phyloP scores from a whole-genome alignment of 345 rosid genomes.

The Camelina sativa region DNA sequence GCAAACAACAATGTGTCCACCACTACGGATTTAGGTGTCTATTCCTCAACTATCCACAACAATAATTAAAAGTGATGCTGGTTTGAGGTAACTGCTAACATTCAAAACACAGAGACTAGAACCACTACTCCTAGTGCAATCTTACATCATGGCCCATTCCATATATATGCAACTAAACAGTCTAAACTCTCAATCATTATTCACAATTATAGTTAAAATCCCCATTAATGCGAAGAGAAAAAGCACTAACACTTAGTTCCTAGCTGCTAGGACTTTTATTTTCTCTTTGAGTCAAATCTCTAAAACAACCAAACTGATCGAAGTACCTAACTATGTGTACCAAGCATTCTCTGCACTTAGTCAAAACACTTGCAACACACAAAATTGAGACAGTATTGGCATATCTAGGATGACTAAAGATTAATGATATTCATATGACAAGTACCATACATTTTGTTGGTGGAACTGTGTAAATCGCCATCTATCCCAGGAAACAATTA shows the following conservation, averaged over 20 bases:
- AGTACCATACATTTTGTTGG: conserved; percentile 22
- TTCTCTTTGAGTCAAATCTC: neutral
- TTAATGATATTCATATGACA: conserved; percentile 9
- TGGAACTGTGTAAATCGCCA: neutral
- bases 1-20: conserved; percentile 11
- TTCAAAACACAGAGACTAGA: neutral
- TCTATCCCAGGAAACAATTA: conserved; percentile 1
- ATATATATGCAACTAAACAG: too few relatives aligned
- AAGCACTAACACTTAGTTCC: neutral
- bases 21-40: neutral
- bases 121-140: neutral
- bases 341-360: neutral
- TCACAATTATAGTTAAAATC: neutral
- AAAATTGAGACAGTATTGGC: neutral
- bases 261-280: neutral
- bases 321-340: neutral
- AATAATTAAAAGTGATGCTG: neutral
- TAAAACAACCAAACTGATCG: neutral
- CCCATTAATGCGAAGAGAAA: neutral
- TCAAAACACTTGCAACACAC: neutral
- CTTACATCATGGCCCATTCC: neutral
- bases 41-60: neutral
- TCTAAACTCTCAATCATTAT: neutral
- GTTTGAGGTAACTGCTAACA: neutral
- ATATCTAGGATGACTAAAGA: neutral